Conservation (phyloP, 2,329 filamentous ascomycete species). For the Microcyclospora tardicrescens region DNA sequence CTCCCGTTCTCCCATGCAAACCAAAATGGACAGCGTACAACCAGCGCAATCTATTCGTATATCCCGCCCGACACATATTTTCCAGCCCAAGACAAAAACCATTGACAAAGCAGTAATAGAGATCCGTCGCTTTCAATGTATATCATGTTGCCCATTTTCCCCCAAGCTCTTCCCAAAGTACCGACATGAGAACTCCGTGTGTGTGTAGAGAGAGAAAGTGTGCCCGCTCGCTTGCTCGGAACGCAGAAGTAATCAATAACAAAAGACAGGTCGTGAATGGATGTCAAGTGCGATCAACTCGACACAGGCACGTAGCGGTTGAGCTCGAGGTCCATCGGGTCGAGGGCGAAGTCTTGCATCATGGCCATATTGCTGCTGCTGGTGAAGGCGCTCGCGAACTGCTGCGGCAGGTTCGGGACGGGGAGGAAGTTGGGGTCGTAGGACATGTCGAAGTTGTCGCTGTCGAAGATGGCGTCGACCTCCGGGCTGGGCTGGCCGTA, state of each 20-base stretch:
- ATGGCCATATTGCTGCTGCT: neutral
- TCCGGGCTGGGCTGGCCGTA: neutral
- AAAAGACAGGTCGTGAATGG: neutral
- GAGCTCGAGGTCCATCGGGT: conserved; percentile 20
- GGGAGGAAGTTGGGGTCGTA: conserved; percentile 7
- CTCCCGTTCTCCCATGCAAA: too few relatives aligned
- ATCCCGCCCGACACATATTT: too few relatives aligned
- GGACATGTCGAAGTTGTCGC: conserved; percentile 5
- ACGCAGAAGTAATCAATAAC: neutral
- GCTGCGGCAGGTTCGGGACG: conserved; percentile 5
- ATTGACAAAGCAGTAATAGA: too few relatives aligned
- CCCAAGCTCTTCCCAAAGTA: too few relatives aligned
- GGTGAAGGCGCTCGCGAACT: conserved; percentile 4
- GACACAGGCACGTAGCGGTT: conserved; percentile 17
- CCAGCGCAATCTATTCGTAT: too few relatives aligned
- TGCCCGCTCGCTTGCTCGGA: neutral
- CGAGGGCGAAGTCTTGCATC: conserved; percentile 5
- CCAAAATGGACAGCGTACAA: too few relatives aligned
- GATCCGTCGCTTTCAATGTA: too few relatives aligned
- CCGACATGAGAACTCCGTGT: too few relatives aligned
- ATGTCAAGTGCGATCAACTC: conserved; percentile 3
- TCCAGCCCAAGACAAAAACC: too few relatives aligned
- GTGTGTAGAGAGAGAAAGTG: neutral
- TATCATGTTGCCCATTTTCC: too few relatives aligned
- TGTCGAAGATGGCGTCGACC: conserved; percentile 2